Percentiles rank a stretch among this genome's conserved stretches.
These are phyloP conservation scores for Aspergillus conjunctus DNA, from an alignment of 495 filamentous ascomycete species.

Conservation along the genomic window DNA sequence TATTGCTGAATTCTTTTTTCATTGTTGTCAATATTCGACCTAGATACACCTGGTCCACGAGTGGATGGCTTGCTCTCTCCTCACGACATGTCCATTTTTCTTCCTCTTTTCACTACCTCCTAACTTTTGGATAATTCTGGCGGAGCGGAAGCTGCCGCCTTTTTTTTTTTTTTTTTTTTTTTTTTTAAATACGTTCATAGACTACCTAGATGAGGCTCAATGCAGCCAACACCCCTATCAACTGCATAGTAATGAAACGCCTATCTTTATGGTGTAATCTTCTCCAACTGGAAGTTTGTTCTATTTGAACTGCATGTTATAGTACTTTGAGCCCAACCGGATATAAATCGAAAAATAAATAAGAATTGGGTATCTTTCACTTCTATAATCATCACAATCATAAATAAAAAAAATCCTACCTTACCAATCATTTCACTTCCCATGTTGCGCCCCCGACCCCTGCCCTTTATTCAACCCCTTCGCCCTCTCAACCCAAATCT, in stretches of 20 bases:
- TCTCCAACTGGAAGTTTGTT: no score
- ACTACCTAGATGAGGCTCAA: background rate
- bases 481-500: conserved; percentile 50
- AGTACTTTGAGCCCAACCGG: background rate
- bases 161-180: background rate
- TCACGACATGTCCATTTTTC: background rate
- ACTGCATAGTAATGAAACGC: background rate
- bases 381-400: background rate
- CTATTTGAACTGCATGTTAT: no score
- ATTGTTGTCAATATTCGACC: background rate
- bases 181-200: background rate
- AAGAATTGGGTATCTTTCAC: background rate
- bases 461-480: conserved; percentile 33
- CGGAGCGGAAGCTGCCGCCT: background rate
- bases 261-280: background rate
- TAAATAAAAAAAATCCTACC: background rate
- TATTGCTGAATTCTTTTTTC: background rate
- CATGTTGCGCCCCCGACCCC: conserved; percentile 18
- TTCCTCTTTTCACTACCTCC: no score
- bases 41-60: background rate
- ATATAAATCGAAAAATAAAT: background rate
- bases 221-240: background rate
- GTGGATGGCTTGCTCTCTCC: background rate
- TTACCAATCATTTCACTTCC: background rate
- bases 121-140: background rate